Base-by-base conservation (phyloP, 1,139 yeast genomes). In the Yarrowia galli region DNA sequence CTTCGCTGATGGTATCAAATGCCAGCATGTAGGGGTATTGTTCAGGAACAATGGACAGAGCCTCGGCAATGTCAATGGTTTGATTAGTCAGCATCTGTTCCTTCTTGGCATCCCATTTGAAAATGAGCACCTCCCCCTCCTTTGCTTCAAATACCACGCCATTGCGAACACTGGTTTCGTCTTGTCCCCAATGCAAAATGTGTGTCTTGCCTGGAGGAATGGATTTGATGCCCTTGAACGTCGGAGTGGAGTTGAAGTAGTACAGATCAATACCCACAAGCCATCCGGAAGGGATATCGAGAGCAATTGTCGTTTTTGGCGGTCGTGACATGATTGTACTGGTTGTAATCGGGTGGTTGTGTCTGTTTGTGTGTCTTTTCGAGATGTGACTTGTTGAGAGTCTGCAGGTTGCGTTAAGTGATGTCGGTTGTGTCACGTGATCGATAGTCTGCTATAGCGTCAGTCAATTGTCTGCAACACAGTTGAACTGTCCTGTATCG, bases 151-250 rank as follows among this genome's bases (percentile, higher is more conserved):
- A 45, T 3, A 48, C 35, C n/a, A 45, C 46, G 2, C 54, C 66
- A 7, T 23, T 35, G 22, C 66, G 32, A 1, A 61, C 66, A 23
- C 46, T 38, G 4, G 32, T n/a, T 12, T 46, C 54, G 45, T 48
- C 46, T 13, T 45, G 45, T 15, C 54, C 53, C 66, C 66, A 61
- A 25, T 61, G 66, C 23, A 61, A 46, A 16, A 61, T 32, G 36
- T 61, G 66, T 1, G 45, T 32, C 10, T 25, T 7, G 15, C 56
- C 56, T 0, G 20, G 18, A 16, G 66, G 56, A 9, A 61, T 12
- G 1, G 15, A 13, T 36, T 61, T 61, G 45, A 61, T 61, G 36
- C 66, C 66, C 9, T 61, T 45, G 25, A 45, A 61, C 0, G 35
- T 35, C 6, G 25, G 42, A 1, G 66, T 46, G 3, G 66, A 45